Conservation (phyloP, 352 stramenopile genomes). For the Globisporangium cylindrosporum region DNA sequence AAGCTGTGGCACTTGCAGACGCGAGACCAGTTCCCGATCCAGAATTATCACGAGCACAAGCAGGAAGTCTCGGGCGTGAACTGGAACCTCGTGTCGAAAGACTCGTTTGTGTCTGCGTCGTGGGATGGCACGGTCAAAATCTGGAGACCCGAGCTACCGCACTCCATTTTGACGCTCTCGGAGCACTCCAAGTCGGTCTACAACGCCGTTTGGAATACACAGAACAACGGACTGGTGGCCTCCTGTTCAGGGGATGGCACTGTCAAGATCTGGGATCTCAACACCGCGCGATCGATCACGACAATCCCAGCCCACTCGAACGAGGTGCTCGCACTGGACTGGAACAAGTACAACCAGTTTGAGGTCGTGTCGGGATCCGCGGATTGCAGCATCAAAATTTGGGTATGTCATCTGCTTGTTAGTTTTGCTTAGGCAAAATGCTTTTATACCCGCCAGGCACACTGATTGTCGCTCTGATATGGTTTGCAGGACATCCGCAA, state of each 20-base stretch:
- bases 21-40: constrained; percentile 84
- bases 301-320: constrained; percentile 76
- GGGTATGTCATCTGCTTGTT: constrained; percentile 36
- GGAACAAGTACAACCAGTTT: constrained; percentile 93
- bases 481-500: constrained; percentile 72
- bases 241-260: constrained; percentile 78
- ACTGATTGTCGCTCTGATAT: not conserved
- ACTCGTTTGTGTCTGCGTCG: constrained; percentile 82
- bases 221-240: constrained; percentile 59
- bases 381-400: constrained; percentile 84
- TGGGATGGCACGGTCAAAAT: constrained; percentile 88
- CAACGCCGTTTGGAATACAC: constrained; percentile 85
- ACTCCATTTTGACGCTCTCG: constrained; percentile 70
- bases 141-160: constrained; percentile 70
- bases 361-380: constrained; percentile 84
- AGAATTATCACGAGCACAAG: constrained; percentile 85
- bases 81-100: constrained; percentile 89
- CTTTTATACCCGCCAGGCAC: not conserved
- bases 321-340: constrained; percentile 87
- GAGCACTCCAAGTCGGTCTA: constrained; percentile 83
- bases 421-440: not conserved
- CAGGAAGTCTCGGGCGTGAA: constrained; percentile 87
- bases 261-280: constrained; percentile 83
- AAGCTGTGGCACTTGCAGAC: constrained; percentile 91
- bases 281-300: constrained; percentile 39